Conservation (phyloP, 164 flowering plant genomes). For the Vitis amurensis region DNA sequence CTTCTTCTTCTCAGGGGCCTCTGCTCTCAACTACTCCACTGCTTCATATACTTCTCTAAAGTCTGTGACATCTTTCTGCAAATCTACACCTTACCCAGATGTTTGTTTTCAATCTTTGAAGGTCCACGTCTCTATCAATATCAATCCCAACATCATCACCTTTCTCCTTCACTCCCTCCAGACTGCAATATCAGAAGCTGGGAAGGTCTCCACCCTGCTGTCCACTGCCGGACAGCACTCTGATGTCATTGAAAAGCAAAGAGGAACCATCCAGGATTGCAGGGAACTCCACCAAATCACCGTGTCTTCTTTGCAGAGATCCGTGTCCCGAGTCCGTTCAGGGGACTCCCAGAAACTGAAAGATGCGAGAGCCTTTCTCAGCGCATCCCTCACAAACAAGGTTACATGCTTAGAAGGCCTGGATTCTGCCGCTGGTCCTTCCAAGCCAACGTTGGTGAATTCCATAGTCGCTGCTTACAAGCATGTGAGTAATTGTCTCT, state of each 20-base stretch:
- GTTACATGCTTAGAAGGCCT: constrained; percentile 86
- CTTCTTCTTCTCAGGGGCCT: constrained; percentile 6
- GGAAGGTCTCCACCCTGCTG: constrained; percentile 47
- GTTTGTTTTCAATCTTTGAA: constrained; percentile 61
- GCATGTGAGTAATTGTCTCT: constrained; percentile 70
- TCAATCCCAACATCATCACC: constrained; percentile 52
- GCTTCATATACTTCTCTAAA: constrained; percentile 17
- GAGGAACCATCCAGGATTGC: constrained; percentile 81
- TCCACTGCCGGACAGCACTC: constrained; percentile 3
- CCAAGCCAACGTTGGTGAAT: constrained; percentile 40
- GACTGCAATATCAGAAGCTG: constrained; percentile 53
- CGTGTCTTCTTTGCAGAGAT: constrained; percentile 42
- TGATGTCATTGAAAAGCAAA: constrained; percentile 55
- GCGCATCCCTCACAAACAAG: constrained; percentile 90
- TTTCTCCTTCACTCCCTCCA: constrained; percentile 62
- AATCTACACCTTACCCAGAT: constrained; percentile 77
- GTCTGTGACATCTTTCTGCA: constrained; percentile 49
- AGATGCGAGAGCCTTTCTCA: constrained; percentile 66
- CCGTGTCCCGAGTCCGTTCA: constrained; percentile 40
- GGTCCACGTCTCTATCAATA: constrained; percentile 66
- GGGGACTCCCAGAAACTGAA: constrained; percentile 26
- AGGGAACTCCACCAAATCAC: constrained; percentile 77
- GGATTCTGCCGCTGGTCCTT: constrained; percentile 62
- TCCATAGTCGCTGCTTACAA: constrained; percentile 44
- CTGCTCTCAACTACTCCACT: constrained; percentile 18